These are phyloP conservation scores for Aspergillus asperescens DNA, from an alignment of 495 filamentous ascomycete genomes.

Conservation along the genomic window DNA sequence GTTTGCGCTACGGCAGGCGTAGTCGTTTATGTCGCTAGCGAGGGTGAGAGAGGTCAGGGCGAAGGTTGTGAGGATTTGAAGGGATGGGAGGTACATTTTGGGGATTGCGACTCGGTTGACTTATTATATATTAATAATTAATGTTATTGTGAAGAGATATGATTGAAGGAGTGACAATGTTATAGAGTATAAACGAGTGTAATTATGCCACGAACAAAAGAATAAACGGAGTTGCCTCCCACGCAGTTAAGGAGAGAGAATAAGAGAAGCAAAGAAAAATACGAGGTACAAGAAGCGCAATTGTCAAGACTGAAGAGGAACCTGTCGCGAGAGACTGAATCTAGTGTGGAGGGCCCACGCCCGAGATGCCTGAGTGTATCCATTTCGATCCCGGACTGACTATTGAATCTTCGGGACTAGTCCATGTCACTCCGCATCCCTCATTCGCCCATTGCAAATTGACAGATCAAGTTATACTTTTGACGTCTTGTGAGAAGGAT, in stretches of 20 bases:
- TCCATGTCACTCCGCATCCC: neutral
- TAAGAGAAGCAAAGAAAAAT: neutral
- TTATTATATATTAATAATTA: neutral
- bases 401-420: neutral
- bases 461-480: neutral
- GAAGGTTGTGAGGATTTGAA: neutral
- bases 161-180: neutral
- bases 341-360: too few species aligned
- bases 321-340: too few species aligned
- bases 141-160: neutral
- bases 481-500: too few species aligned
- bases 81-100: conserved; percentile 22
- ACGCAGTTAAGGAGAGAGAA: neutral
- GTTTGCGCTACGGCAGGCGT: conserved; percentile 31
- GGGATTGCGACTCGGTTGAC: neutral
- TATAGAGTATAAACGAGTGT: neutral
- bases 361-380: too few species aligned
- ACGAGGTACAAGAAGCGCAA: neutral
- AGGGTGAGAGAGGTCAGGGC: conserved; percentile 18
- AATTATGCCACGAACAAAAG: neutral
- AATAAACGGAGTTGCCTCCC: neutral
- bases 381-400: neutral
- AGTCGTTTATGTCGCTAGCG: conserved; percentile 35
- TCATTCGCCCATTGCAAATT: neutral
- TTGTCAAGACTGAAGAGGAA: too few species aligned